Conservation (phyloP, 306 rosid species). For the Prunus fruticosa region DNA sequence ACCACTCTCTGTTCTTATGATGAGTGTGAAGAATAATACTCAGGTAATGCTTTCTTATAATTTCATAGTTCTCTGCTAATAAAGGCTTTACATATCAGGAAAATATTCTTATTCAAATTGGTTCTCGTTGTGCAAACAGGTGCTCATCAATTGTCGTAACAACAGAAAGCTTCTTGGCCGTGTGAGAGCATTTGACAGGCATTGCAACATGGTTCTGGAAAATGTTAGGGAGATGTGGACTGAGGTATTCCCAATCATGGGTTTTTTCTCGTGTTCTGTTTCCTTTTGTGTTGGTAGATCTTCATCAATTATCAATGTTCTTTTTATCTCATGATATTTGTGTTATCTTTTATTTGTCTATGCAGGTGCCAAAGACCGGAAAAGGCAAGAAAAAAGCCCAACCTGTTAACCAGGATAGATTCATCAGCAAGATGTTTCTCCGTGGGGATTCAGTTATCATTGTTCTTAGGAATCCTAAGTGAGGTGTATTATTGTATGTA, state of each 20-base stretch:
- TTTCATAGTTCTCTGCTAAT: neutral
- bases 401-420: slow-evolving; percentile 88
- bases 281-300: neutral
- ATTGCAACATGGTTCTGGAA: slow-evolving; percentile 96
- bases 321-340: neutral
- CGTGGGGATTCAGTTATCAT: slow-evolving; percentile 89
- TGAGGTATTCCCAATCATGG: slow-evolving; percentile 46
- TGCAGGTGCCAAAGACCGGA: slow-evolving; percentile 80
- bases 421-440: slow-evolving; percentile 90
- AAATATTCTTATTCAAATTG: neutral
- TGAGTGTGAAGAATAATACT: slow-evolving; percentile 89
- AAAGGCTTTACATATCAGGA: neutral
- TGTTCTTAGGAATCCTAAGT: slow-evolving; percentile 90
- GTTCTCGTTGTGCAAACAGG: slow-evolving; percentile 32
- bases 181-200: slow-evolving; percentile 91
- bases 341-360: neutral
- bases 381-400: slow-evolving; percentile 90
- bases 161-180: slow-evolving; percentile 87
- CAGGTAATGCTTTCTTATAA: slow-evolving; percentile 48
- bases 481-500: slow-evolving; percentile 20
- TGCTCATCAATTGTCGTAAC: slow-evolving; percentile 85
- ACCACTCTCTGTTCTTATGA: slow-evolving; percentile 85
- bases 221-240: slow-evolving; percentile 99
- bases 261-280: neutral
- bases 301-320: neutral